A percentile compares a stretch with the other conserved stretches of the same genome.
Evolutionary conservation across 2,329 filamentous ascomycete genomes (phyloP).

Genomic region (Aspergillus caelatus): DNA sequence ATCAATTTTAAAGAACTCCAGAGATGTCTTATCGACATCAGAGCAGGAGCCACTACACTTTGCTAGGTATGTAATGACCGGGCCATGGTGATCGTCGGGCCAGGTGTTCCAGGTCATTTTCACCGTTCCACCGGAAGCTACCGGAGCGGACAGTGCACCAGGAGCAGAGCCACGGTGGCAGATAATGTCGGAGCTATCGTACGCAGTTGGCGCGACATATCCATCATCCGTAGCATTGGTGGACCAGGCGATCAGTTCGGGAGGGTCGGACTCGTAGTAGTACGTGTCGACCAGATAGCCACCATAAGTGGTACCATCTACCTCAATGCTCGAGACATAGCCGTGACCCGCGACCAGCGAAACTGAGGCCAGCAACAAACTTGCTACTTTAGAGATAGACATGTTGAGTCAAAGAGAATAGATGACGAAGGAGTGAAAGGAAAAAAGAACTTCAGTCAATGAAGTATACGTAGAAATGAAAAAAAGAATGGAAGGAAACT

Average conservation of each 20-base stretch:
- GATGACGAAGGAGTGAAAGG: not conserved
- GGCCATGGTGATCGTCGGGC: slow-evolving; percentile 64
- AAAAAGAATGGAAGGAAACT: not conserved
- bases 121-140: slow-evolving; percentile 60
- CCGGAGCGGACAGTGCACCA: slow-evolving; percentile 53
- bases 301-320: slow-evolving; percentile 22
- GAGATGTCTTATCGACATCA: slow-evolving; percentile 51
- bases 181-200: slow-evolving; percentile 52
- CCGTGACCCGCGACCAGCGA: slow-evolving; percentile 14
- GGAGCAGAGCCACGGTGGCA: slow-evolving; percentile 61
- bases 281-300: slow-evolving; percentile 34
- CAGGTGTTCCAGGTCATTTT: slow-evolving; percentile 65
- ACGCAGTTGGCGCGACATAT: slow-evolving; percentile 52
- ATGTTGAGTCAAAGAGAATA: not conserved
- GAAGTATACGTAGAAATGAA: not conserved
- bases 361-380: not conserved
- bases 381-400: not conserved
- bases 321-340: slow-evolving; percentile 22
- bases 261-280: slow-evolving; percentile 35
- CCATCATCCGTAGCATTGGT: slow-evolving; percentile 55
- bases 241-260: slow-evolving; percentile 55
- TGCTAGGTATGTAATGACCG: slow-evolving; percentile 65
- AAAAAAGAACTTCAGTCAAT: not conserved
- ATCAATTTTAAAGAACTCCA: slow-evolving; percentile 65
- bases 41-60: slow-evolving; percentile 58